phyloP scores from a whole-genome alignment of 345 rosid genomes.

The Gynandropsis gynandra region DNA sequence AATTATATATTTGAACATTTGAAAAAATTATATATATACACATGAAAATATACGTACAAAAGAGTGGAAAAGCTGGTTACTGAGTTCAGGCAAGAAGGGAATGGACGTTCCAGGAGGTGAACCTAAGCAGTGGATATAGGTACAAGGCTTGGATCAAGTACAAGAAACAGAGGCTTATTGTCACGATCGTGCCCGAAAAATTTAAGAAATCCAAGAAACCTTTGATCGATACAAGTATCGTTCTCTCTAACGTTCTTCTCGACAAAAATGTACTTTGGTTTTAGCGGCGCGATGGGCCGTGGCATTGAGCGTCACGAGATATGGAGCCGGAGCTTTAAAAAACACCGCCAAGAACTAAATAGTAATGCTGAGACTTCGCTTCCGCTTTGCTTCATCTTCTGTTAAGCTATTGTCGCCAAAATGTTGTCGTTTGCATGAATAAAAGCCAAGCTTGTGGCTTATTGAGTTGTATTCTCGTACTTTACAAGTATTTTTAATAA shows the following conservation, averaged over 20 bases:
- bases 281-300: constrained; percentile 29
- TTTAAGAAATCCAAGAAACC: constrained; percentile 10
- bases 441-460: too few species aligned
- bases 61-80: constrained; percentile 24
- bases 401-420: too few species aligned
- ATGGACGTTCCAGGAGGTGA: constrained; percentile 28
- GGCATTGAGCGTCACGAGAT: constrained; percentile 29
- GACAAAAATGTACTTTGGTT: constrained; percentile 22
- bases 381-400: background rate
- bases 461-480: too few species aligned
- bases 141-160: constrained; percentile 24
- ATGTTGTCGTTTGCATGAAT: too few species aligned
- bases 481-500: too few species aligned
- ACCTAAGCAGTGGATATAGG: constrained; percentile 25
- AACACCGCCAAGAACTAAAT: constrained; percentile 21
- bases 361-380: constrained; percentile 10
- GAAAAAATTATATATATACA: too few species aligned
- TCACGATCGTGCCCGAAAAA: constrained; percentile 3
- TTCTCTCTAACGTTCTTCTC: constrained; percentile 10
- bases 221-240: constrained; percentile 11
- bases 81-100: constrained; percentile 26
- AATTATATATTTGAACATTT: too few species aligned
- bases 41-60: too few species aligned
- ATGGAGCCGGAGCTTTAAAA: constrained; percentile 28
- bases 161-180: constrained; percentile 1